phyloP scores from a whole-genome alignment of 345 rosid species.

The Rhodomyrtus tomentosa region DNA sequence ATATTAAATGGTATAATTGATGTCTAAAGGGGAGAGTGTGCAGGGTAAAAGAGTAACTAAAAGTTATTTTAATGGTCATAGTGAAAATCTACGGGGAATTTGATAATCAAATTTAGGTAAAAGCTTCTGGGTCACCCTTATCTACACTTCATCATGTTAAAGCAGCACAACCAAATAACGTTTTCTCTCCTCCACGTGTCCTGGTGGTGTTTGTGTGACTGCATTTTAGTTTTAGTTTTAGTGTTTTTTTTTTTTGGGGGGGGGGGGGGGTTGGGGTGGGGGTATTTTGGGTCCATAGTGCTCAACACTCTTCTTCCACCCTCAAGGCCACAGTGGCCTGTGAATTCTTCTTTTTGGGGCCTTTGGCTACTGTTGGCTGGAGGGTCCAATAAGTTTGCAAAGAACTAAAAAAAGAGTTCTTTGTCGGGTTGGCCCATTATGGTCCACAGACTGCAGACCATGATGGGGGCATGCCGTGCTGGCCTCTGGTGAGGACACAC shows the following conservation, averaged over 20 bases:
- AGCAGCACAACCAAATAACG: not conserved
- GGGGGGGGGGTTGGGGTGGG: not conserved
- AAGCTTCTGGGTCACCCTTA: not conserved
- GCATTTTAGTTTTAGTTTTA: not conserved
- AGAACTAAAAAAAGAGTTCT: not conserved
- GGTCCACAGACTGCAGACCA: not conserved
- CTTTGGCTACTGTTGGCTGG: not conserved
- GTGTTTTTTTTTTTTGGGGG: not conserved
- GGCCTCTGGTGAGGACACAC: not conserved
- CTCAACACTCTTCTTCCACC: not conserved
- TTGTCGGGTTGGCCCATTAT: not conserved
- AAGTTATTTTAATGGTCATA: not conserved
- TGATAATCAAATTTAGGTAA: not conserved
- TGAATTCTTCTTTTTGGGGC: not conserved
- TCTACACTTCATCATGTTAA: not conserved
- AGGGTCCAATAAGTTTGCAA: not conserved
- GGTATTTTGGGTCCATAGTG: not conserved
- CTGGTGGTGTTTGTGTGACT: not conserved
- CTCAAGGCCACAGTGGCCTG: not conserved
- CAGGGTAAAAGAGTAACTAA: not conserved
- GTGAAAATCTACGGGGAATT: not conserved
- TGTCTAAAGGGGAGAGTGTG: not conserved
- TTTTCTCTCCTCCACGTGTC: not conserved
- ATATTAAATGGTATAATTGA: not conserved
- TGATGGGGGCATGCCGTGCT: not conserved